Evolutionary conservation across 306 rosid genomes (phyloP), one percentile per base, ranked within the genome.

Genomic region (Ormosia semicastrata): DNA sequence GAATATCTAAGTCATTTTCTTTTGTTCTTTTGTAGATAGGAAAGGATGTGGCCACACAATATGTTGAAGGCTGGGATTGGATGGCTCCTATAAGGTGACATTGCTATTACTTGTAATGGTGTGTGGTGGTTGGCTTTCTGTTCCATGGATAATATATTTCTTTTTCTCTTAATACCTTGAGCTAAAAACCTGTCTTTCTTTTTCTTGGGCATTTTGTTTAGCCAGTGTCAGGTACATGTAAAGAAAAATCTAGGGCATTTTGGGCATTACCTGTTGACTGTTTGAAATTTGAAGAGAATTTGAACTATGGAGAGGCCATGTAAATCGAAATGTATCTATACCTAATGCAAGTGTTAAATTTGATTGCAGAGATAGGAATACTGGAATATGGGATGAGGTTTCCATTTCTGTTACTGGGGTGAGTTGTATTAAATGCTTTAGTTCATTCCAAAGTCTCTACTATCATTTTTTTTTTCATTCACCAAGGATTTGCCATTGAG

Each of bases 61-160:
- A 95, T 76, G 98, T 95, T 62, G 88, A 95, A 86, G 99, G 99
- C 58, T 95, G 99, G 99, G 98, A 95, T 83, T 93, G 98, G 99
- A 93, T 95, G 74, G 85, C 93, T 89, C 99, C 99, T 79, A 95
- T 95, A 89, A 95, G 99, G 99, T 95, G 88, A 90, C 80, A 78
- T 66, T 74, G 59, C 68, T 74, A 41, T 77, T 65, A 58, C 78
- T 41, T 15, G 73, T 77, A 69, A 49, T 41, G 52, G 29, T 41
- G 52, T 75, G 82, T 63, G 44, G 24, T 69, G 8, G n/a, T 71
- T 83, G 30, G 59, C 39, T 78, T 75, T 67, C 18, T 64, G 56
- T 24, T 63, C 36, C 33, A 9, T 75, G 57, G 41, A 24, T n/a
- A 68, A 71, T 49, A 11, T 58, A 32, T 47, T 62, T 47, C n/a